Percentiles rank a stretch among this genome's conserved stretches.
Evolutionary conservation across 192 early-diverging fungal species (phyloP).

Genomic region (Coemansia sp.): DNA sequence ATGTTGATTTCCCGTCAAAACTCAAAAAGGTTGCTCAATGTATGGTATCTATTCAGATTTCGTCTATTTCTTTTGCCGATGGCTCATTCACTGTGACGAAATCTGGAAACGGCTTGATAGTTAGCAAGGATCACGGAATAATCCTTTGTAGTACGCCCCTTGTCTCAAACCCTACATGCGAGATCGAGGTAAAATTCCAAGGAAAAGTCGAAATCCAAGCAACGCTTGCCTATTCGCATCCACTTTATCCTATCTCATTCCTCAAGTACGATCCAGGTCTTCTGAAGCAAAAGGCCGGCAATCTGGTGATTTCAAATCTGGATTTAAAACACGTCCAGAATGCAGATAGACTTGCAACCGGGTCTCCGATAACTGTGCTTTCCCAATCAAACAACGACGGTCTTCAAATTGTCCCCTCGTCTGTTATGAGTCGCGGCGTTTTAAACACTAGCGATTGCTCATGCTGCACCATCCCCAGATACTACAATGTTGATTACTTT

Average conservation of each 20-base stretch:
- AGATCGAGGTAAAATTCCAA: background rate
- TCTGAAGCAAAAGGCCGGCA: background rate
- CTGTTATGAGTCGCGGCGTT: background rate
- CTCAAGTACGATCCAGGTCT: background rate
- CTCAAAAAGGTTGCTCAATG: background rate
- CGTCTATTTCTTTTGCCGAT: background rate
- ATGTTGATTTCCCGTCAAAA: background rate
- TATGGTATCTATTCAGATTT: background rate
- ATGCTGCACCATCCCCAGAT: background rate
- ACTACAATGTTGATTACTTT: background rate
- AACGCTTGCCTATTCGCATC: conserved; percentile 5
- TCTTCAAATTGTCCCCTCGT: background rate
- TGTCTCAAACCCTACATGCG: background rate
- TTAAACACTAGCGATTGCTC: background rate
- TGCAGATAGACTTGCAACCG: background rate
- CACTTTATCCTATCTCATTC: conserved; percentile 5
- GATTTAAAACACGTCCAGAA: background rate
- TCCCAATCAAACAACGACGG: background rate
- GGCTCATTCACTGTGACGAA: background rate
- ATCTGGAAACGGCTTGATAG: background rate
- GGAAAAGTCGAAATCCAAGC: background rate
- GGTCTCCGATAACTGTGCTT: background rate
- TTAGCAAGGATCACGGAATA: background rate
- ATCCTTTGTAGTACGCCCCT: background rate
- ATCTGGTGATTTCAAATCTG: background rate